A percentile compares a stretch with the other conserved stretches of the same genome.
These are phyloP conservation scores for Blastobotrys malaysiensis DNA, from an alignment of 1,139 yeast genomes.

Conservation along the genomic window DNA sequence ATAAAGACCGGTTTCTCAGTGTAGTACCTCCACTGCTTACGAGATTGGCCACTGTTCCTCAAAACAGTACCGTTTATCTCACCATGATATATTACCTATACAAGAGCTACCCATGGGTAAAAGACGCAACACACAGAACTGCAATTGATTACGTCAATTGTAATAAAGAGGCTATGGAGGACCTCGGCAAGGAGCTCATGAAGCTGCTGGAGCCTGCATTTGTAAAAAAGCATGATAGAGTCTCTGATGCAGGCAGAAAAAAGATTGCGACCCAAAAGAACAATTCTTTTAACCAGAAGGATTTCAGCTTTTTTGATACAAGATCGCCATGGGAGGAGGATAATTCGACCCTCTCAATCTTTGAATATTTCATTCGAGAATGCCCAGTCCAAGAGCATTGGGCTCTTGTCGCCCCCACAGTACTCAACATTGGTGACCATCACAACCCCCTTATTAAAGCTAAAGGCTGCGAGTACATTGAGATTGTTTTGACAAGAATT, in stretches of 20 bases:
- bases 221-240: slow-evolving; percentile 1
- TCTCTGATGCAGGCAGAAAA: slow-evolving; percentile 19
- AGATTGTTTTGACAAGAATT: slow-evolving; percentile 25
- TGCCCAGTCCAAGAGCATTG: slow-evolving; percentile 32
- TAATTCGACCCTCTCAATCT: neutral
- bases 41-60: neutral
- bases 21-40: neutral
- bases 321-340: neutral
- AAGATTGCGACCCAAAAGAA: slow-evolving; percentile 9
- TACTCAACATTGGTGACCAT: slow-evolving; percentile 48
- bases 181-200: neutral
- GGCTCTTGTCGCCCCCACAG: slow-evolving; percentile 46
- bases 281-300: slow-evolving; percentile 8
- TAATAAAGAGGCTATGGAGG: neutral
- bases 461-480: slow-evolving; percentile 40
- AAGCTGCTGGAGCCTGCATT: neutral
- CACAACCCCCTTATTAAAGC: slow-evolving; percentile 42
- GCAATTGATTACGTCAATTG: neutral
- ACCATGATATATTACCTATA: slow-evolving; percentile 7
- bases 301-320: neutral
- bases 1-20: slow-evolving; percentile 4
- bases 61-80: neutral
- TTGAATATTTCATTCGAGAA: neutral
- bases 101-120: slow-evolving; percentile 9
- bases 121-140: slow-evolving; percentile 1